Conservation (phyloP, 331 rosid genomes). For the Spiraea crenata region DNA sequence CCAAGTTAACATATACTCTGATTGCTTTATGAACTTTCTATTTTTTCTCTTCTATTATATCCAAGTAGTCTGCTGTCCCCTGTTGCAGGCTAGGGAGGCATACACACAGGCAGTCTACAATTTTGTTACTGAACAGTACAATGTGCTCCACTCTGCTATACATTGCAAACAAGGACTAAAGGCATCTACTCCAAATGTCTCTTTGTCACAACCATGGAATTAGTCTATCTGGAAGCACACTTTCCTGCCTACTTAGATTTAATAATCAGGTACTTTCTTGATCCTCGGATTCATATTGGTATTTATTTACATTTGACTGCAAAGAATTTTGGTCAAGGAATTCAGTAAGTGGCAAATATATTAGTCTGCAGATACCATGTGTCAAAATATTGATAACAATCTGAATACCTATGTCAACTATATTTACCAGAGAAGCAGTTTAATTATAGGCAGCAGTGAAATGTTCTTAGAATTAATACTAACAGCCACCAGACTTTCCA, state of each 20-base stretch:
- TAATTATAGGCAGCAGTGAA: too few species aligned
- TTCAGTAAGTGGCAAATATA: too few species aligned
- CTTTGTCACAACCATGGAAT: slow-evolving; percentile 87
- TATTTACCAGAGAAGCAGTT: too few species aligned
- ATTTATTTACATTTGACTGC: too few species aligned
- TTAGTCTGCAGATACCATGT: too few species aligned
- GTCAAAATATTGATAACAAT: too few species aligned
- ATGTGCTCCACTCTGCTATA: slow-evolving; percentile 76
- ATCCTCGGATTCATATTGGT: background rate
- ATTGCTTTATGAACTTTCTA: background rate
- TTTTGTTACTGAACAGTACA: slow-evolving; percentile 68
- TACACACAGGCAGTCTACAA: slow-evolving; percentile 56
- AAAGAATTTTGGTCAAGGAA: too few species aligned
- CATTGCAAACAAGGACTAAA: slow-evolving; percentile 55
- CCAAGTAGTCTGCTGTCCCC: slow-evolving; percentile 22
- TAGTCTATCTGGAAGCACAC: slow-evolving; percentile 33
- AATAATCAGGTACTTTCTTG: slow-evolving; percentile 26
- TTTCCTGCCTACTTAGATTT: slow-evolving; percentile 7
- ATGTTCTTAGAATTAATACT: too few species aligned
- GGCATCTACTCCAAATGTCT: slow-evolving; percentile 62
- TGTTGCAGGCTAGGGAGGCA: slow-evolving; percentile 61
- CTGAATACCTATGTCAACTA: too few species aligned
- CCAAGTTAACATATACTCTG: background rate
- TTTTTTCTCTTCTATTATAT: background rate
- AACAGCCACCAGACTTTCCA: too few species aligned